These are phyloP conservation scores for Saksenaea vasiformis DNA, from an alignment of 371 early-diverging fungal species.

Conservation along the genomic window DNA sequence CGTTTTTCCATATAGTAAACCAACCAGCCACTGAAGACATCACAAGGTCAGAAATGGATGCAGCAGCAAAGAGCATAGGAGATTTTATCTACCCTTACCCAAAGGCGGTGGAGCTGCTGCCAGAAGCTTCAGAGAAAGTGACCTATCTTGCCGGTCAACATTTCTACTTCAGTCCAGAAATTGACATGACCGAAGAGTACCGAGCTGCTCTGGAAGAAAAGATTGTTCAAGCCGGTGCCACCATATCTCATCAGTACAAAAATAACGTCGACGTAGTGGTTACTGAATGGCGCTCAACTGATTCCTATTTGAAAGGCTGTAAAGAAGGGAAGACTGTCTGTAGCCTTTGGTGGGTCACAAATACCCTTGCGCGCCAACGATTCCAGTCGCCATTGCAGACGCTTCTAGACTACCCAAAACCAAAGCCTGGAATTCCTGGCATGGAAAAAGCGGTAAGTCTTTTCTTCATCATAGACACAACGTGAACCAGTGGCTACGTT, in stretches of 20 bases:
- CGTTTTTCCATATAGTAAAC: constrained; percentile 15
- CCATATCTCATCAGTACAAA: constrained; percentile 22
- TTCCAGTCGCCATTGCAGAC: constrained; percentile 42
- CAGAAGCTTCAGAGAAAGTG: constrained; percentile 7
- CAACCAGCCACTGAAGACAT: neutral
- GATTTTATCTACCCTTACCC: constrained; percentile 15
- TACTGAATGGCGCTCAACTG: constrained; percentile 55
- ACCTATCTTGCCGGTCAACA: constrained; percentile 15
- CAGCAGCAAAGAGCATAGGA: neutral
- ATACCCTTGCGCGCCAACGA: constrained; percentile 36
- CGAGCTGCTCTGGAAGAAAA: constrained; percentile 31
- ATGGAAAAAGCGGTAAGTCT: constrained; percentile 51
- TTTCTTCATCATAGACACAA: neutral
- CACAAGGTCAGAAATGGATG: neutral
- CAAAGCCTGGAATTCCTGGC: constrained; percentile 45
- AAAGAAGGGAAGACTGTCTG: constrained; percentile 68
- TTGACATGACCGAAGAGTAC: constrained; percentile 19
- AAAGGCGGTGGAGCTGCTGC: constrained; percentile 14
- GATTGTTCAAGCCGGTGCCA: constrained; percentile 60
- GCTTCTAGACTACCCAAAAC: constrained; percentile 63
- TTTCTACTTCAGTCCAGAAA: constrained; percentile 30
- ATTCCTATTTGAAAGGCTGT: constrained; percentile 56
- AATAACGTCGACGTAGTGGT: constrained; percentile 60
- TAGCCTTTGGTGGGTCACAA: constrained; percentile 60
- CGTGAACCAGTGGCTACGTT: constrained; percentile 1